Conservation (phyloP, 148 eudicot genomes). For the Salicornia ramosissima region DNA sequence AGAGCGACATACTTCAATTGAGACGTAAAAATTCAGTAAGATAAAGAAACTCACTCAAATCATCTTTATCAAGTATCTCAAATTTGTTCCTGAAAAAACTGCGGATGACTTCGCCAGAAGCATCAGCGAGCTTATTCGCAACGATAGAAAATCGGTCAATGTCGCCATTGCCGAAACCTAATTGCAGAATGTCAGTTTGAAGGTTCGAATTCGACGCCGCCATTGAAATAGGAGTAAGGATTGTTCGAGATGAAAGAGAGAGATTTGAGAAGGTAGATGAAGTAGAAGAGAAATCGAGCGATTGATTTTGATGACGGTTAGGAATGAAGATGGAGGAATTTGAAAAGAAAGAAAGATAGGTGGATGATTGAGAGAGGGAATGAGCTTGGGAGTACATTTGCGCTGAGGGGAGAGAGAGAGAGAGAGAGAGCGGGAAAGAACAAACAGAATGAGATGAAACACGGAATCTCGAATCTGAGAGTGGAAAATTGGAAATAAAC, state of each 20-base stretch:
- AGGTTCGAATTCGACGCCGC: slow-evolving; percentile 25
- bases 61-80: slow-evolving; percentile 71
- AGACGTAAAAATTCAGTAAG: not conserved
- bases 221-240: slow-evolving; percentile 18
- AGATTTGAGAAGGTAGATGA: not conserved
- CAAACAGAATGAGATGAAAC: not conserved
- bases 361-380: slow-evolving; percentile 23
- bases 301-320: slow-evolving; percentile 12
- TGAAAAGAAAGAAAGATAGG: slow-evolving; percentile 17
- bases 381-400: slow-evolving; percentile 37
- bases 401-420: slow-evolving; percentile 7
- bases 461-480: not conserved
- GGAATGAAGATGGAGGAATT: slow-evolving; percentile 1
- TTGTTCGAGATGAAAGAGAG: slow-evolving; percentile 11
- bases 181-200: slow-evolving; percentile 5
- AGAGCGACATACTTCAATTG: not conserved
- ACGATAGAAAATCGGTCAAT: slow-evolving; percentile 47
- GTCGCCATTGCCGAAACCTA: slow-evolving; percentile 26
- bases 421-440: not conserved
- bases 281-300: slow-evolving; percentile 7
- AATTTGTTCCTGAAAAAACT: slow-evolving; percentile 69
- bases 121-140: slow-evolving; percentile 67
- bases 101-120: slow-evolving; percentile 78
- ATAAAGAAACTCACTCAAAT: slow-evolving; percentile 47
- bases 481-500: not conserved